phyloP scores from a whole-genome alignment of 148 eudicot species.

The Rhododendron ovatum region DNA sequence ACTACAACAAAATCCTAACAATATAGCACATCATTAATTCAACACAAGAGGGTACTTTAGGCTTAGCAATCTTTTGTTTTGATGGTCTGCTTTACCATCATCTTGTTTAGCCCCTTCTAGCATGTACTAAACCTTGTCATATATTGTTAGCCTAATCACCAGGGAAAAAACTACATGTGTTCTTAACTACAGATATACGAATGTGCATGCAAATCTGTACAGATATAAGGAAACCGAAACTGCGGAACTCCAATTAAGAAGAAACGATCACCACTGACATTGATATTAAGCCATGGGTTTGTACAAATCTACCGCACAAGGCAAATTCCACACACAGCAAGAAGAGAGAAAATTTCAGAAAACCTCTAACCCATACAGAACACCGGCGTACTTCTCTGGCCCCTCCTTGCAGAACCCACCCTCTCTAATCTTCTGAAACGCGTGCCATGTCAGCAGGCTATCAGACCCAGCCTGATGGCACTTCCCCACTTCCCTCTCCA shows the following conservation, averaged over 20 bases:
- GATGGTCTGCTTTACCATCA: not conserved
- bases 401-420: slow-evolving; percentile 27
- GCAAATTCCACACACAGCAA: slow-evolving; percentile 6
- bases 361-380: slow-evolving; percentile 52
- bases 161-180: not conserved
- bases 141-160: not conserved
- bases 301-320: slow-evolving; percentile 15
- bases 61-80: not conserved
- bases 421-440: slow-evolving; percentile 37
- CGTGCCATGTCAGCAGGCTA: slow-evolving; percentile 64
- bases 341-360: slow-evolving; percentile 13
- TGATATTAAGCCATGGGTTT: slow-evolving; percentile 15
- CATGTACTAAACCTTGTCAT: not conserved
- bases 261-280: not conserved
- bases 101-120: not conserved
- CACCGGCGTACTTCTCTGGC: slow-evolving; percentile 36
- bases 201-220: not conserved
- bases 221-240: not conserved
- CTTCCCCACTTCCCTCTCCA: slow-evolving; percentile 45
- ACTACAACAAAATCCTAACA: not conserved
- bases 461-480: slow-evolving; percentile 79
- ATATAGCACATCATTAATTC: not conserved
- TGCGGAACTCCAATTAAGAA: not conserved
- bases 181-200: not conserved
- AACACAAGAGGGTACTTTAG: not conserved